phyloP scores from a whole-genome alignment of 1,284 basidiomycete species.

The Marasmius sp. region DNA sequence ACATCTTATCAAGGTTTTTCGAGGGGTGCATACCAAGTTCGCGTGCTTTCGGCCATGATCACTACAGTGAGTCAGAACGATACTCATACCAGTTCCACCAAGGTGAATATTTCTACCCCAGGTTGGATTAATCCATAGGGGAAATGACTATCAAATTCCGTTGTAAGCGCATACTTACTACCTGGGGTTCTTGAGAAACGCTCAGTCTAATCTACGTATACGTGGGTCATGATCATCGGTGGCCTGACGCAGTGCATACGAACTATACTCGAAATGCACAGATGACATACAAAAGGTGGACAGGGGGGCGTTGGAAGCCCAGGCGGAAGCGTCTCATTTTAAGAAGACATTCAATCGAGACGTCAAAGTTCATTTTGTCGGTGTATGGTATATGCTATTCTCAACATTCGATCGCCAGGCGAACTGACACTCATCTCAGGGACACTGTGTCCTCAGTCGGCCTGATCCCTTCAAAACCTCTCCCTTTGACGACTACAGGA shows the following conservation, averaged over 20 bases:
- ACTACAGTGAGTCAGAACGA: conserved; percentile 17
- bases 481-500: conserved; percentile 19
- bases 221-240: not conserved
- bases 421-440: no score
- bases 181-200: no score
- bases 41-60: conserved; percentile 31
- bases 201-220: not conserved
- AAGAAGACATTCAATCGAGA: conserved; percentile 25
- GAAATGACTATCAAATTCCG: conserved; percentile 35
- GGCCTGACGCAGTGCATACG: conserved; percentile 25
- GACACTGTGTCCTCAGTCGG: conserved; percentile 29
- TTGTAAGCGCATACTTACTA: conserved; percentile 34
- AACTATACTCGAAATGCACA: conserved; percentile 20
- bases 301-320: no score
- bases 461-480: conserved; percentile 17
- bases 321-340: conserved; percentile 15
- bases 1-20: conserved; percentile 29
- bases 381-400: conserved; percentile 28
- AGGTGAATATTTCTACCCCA: conserved; percentile 8
- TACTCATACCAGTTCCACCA: not conserved
- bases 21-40: conserved; percentile 34
- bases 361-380: conserved; percentile 35
- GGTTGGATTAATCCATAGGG: conserved; percentile 32
- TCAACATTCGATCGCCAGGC: no score
- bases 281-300: no score